Evolutionary conservation across 441 rosid genomes (phyloP), one percentile per base, ranked within the genome.

Genomic region (Oxalis stricta): DNA sequence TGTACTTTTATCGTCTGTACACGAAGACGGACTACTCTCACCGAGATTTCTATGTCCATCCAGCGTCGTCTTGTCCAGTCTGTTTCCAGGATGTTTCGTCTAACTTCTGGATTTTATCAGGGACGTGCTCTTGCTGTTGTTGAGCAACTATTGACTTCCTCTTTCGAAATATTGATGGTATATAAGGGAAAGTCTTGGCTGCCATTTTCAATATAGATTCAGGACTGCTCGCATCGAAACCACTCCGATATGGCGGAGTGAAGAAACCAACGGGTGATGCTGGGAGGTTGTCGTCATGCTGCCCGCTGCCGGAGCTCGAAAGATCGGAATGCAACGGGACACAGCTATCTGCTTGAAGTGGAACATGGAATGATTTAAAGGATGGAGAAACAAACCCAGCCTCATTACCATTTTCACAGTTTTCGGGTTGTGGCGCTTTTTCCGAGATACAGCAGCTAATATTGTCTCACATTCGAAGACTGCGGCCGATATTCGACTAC

Each of bases 131-230:
- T 41, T 51, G 66, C 35, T 19, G 55, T 29, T 56, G 68, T n/a
- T n/a, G n/a, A n/a, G n/a, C n/a, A 47, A 20, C 59, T 66, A 39
- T 51, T 10, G 53, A 45, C 55, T 66, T 72, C 58, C 99, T 70
- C 70, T 83, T 84, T 48, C 94, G 73, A 46, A 77, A 70, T 40
- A 92, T 87, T 22, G 99, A 84, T 50, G 99, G 99, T 33, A 82
- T 87, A 54, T 82, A 74, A 13, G 89, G 92, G 61, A 59, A 92
- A 44, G 68, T 87, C 60, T 68, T 77, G 7, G 94, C 95, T 49
- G 92, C 95, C 33, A 55, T 66, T 65, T 78, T 82, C 58, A 92
- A 63, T 45, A 70, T 62, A 53, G 86, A 77, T 53, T 82, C 87
- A 17, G 84, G 92, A 68, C 86, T 84, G 29, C 59, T 76, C 13